phyloP scores from a whole-genome alignment of 768 basidiomycete species.

The Lentinus tigrinus region DNA sequence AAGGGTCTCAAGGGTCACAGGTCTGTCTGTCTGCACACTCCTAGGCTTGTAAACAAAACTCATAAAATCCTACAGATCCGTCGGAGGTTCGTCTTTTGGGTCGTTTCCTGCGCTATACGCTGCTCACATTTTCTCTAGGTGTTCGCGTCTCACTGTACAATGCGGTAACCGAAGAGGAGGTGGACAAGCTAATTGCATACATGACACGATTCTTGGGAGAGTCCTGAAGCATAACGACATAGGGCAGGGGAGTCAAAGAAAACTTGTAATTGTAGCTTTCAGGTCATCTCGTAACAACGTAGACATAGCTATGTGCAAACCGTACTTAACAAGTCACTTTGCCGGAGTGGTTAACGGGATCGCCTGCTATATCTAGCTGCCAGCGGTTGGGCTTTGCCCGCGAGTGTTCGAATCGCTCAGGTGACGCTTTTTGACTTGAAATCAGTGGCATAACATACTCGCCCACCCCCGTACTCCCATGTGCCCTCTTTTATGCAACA shows the following conservation, averaged over 20 bases:
- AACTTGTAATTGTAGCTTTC: slow-evolving; percentile 1
- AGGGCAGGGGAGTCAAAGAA: neutral
- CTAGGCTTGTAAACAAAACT: neutral
- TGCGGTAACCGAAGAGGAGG: slow-evolving; percentile 51
- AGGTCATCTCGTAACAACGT: neutral
- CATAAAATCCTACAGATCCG: slow-evolving; percentile 29
- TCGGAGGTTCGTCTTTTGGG: slow-evolving; percentile 35
- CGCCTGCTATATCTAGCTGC: slow-evolving; percentile 38
- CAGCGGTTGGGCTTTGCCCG: slow-evolving; percentile 61
- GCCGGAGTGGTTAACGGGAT: slow-evolving; percentile 88
- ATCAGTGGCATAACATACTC: neutral
- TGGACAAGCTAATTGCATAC: slow-evolving; percentile 34
- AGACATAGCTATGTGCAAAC: neutral
- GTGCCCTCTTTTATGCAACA: too few relatives aligned
- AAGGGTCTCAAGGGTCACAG: slow-evolving; percentile 91
- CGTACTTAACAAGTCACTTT: slow-evolving; percentile 59
- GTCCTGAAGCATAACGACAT: neutral
- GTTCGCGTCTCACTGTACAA: slow-evolving; percentile 60
- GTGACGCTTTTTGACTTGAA: slow-evolving; percentile 44
- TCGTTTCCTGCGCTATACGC: neutral
- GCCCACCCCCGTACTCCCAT: too few relatives aligned
- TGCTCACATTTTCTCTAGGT: slow-evolving; percentile 31
- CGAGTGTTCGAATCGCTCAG: slow-evolving; percentile 63
- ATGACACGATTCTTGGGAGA: slow-evolving; percentile 27
- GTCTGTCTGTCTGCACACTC: slow-evolving; percentile 40